Evolutionary conservation across 768 basidiomycete species (phyloP), one percentile per base, ranked within the genome.

Genomic region (Kwoniella sp.): DNA sequence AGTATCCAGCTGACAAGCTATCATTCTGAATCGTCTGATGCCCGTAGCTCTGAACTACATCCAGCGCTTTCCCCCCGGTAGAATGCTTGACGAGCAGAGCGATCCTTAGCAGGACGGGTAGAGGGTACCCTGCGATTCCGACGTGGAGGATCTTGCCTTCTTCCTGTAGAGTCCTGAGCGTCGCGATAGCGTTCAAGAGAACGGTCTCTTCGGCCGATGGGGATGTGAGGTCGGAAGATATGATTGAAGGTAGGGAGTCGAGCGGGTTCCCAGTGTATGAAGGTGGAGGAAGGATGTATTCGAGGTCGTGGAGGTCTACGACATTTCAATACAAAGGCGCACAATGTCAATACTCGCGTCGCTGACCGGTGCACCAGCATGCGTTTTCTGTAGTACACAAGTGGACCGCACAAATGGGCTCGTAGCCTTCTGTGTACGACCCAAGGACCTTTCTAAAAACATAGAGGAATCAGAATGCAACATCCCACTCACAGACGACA

Each of bases 251-350:
- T 48, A 70, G 60, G 22, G 68, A 61, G 15, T 48, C 47, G 25
- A 71, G 57, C 25, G 68, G 74, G 41, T 70, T 64, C 22, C 78
- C 76, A 58, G 8, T 69, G 70, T 29, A 55, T 22, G 34, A 69
- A 58, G 37, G 61, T 23, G 17, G 71, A 66, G 34, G 73, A 56
- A 52, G 51, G 51, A 63, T 69, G 67, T 78, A 82, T 68, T 82
- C 81, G 59, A 79, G 65, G 60, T 82, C 81, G 60, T 82, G 81
- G 4, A 82, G 70, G 55, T 82, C 81, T 82, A 50, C 38, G 13
- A 41, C 37, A 30, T 41, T 9, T 22, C 23, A 41, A 58, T 17
- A 34, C 1, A 48, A 20, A n/a, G n/a, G n/a, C n/a, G n/a, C n/a
- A n/a, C n/a, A n/a, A n/a, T n/a, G n/a, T n/a, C n/a, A n/a, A n/a